phyloP scores from a whole-genome alignment of 1,139 yeast species.

The Geotrichum citri-aurantii region DNA sequence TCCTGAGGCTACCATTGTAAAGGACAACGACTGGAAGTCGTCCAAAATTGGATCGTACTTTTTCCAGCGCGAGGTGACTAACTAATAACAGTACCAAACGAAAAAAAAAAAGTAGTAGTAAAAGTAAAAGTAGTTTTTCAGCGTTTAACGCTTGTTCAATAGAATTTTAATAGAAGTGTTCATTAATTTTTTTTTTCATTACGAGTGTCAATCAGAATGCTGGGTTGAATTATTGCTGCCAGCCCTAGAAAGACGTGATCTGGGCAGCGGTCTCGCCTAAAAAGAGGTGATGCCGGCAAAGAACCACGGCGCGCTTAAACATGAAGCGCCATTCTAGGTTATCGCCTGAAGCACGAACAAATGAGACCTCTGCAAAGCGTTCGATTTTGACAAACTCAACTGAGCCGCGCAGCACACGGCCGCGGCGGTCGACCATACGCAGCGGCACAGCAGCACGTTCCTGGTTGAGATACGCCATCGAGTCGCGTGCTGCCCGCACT shows the following conservation, averaged over 20 bases:
- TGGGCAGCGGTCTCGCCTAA: not conserved
- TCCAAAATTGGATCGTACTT: constrained; percentile 13
- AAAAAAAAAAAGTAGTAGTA: not conserved
- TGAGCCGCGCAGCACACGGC: constrained; percentile 44
- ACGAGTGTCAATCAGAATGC: too few species aligned
- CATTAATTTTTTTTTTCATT: not conserved
- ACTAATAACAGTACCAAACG: not conserved
- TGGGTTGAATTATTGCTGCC: too few species aligned
- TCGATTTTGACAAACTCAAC: constrained; percentile 41
- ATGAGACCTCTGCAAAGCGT: constrained; percentile 39
- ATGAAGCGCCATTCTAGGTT: constrained; percentile 64
- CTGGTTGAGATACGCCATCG: constrained; percentile 15
- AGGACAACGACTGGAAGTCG: constrained; percentile 10
- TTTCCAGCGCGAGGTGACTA: not conserved
- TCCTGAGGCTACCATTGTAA: not conserved
- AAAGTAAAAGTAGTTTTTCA: not conserved
- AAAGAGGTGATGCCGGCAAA: constrained; percentile 38
- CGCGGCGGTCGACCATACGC: constrained; percentile 44
- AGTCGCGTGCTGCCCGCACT: constrained; percentile 20
- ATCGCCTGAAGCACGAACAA: constrained; percentile 52
- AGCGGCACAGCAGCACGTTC: constrained; percentile 36
- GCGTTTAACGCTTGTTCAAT: not conserved
- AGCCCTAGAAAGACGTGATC: not conserved
- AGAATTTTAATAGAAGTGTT: not conserved
- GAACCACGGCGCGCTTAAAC: constrained; percentile 48